Evolutionary conservation across 2,329 filamentous ascomycete species (phyloP).

Genomic region (Zymoseptoria passerinii): DNA sequence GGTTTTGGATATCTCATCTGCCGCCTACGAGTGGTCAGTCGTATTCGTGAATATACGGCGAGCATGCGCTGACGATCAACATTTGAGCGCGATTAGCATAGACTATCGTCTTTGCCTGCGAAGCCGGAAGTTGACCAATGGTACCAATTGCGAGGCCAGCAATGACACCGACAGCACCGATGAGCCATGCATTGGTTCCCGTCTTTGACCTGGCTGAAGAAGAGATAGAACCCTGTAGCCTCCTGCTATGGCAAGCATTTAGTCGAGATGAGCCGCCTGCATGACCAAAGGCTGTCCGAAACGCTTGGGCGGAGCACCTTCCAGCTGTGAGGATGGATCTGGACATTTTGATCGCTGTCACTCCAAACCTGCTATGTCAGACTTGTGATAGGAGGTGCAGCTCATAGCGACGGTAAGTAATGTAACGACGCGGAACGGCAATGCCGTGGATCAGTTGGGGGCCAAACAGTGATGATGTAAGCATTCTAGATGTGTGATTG

Average conservation of each 20-base stretch:
- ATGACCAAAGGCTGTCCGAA: neutral
- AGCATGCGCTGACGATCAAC: neutral
- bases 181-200: neutral
- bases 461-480: no score
- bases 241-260: neutral
- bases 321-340: neutral
- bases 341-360: no score
- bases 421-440: no score
- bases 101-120: neutral
- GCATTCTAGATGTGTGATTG: no score
- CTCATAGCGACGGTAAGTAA: no score
- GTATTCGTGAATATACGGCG: neutral
- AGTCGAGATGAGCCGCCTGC: neutral
- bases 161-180: neutral
- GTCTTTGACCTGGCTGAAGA: neutral
- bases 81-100: neutral
- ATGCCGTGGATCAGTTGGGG: no score
- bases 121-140: neutral
- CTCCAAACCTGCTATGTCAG: no score
- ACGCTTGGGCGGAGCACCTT: neutral
- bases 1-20: constrained; percentile 6
- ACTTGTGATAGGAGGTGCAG: no score
- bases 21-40: constrained; percentile 6
- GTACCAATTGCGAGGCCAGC: neutral
- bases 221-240: neutral